phyloP scores from a whole-genome alignment of 352 stramenopile genomes.

The Phytophthora fragariaefolia region DNA sequence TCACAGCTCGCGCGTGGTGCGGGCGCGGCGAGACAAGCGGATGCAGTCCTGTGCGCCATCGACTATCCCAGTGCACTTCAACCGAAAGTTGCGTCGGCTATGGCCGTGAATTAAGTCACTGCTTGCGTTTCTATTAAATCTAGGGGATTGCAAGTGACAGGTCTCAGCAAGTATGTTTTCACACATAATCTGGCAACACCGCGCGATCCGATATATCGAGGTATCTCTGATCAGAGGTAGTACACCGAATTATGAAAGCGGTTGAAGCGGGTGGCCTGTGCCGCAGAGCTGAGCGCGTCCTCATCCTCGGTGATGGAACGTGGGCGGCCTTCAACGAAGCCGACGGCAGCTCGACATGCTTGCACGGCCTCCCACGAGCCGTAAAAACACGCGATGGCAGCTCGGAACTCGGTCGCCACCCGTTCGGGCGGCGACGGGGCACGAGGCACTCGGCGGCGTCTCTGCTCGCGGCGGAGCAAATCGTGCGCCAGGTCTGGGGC shows the following conservation, averaged over 20 bases:
- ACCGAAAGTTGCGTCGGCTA: slow-evolving; percentile 7
- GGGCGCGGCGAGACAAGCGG: background rate
- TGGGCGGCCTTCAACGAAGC: slow-evolving; percentile 9
- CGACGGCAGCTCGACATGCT: slow-evolving; percentile 3
- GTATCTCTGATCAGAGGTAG: background rate
- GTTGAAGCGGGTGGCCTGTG: background rate
- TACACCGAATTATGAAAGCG: background rate
- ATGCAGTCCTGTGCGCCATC: slow-evolving; percentile 10
- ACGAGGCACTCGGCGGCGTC: slow-evolving; percentile 21
- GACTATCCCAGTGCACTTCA: slow-evolving; percentile 26
- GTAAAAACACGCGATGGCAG: slow-evolving; percentile 30
- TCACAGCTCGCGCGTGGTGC: too few relatives aligned
- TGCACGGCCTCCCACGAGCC: slow-evolving; percentile 18
- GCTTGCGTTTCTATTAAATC: slow-evolving; percentile 15
- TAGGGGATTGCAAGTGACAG: background rate
- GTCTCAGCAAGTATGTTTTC: background rate
- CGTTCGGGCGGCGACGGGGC: slow-evolving; percentile 13
- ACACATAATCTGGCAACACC: background rate
- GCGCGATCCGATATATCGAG: background rate
- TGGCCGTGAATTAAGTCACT: slow-evolving; percentile 19
- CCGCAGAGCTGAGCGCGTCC: too few relatives aligned
- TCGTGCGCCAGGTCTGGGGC: slow-evolving; percentile 30
- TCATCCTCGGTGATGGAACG: too few relatives aligned
- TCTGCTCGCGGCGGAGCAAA: slow-evolving; percentile 29
- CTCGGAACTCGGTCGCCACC: slow-evolving; percentile 3